These are phyloP conservation scores for Fusarium transvaalense DNA, from an alignment of 2,329 filamentous ascomycete genomes.

Conservation along the genomic window DNA sequence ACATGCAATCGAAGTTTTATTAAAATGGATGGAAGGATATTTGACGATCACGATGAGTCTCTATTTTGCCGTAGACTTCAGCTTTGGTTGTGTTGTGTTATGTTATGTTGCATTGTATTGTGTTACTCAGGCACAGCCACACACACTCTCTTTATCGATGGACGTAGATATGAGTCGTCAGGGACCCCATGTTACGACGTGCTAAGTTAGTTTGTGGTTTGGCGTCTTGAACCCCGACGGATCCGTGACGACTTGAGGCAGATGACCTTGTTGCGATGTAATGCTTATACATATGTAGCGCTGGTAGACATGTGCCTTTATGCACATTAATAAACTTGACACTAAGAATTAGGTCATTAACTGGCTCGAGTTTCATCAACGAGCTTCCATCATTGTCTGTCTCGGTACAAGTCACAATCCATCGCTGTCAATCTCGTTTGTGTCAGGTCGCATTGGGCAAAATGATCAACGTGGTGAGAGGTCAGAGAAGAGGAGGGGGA, in stretches of 20 bases:
- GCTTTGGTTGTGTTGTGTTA: neutral
- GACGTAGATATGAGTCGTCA: slow-evolving; percentile 30
- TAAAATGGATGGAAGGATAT: slow-evolving; percentile 11
- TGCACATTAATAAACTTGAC: neutral
- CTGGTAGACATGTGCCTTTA: neutral
- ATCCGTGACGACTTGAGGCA: slow-evolving; percentile 41
- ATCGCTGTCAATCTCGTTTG: neutral
- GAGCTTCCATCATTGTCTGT: neutral
- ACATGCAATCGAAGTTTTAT: slow-evolving; percentile 9
- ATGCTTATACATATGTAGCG: neutral
- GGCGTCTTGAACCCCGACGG: slow-evolving; percentile 39
- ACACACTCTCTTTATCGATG: slow-evolving; percentile 7
- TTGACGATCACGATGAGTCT: slow-evolving; percentile 22
- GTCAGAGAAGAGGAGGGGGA: slow-evolving; percentile 1
- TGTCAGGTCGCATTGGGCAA: slow-evolving; percentile 31
- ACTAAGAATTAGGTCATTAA: neutral
- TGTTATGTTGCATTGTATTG: slow-evolving; percentile 2
- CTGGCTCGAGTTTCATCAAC: neutral
- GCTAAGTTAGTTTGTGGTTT: slow-evolving; percentile 20
- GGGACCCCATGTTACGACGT: slow-evolving; percentile 20
- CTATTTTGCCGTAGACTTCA: neutral
- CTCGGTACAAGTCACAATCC: neutral
- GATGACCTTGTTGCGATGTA: slow-evolving; percentile 27
- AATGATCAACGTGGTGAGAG: slow-evolving; percentile 33
- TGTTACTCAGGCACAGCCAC: slow-evolving; percentile 37